These are phyloP conservation scores for Claviceps fusiformis DNA, from an alignment of 2,329 filamentous ascomycete genomes.

Conservation along the genomic window DNA sequence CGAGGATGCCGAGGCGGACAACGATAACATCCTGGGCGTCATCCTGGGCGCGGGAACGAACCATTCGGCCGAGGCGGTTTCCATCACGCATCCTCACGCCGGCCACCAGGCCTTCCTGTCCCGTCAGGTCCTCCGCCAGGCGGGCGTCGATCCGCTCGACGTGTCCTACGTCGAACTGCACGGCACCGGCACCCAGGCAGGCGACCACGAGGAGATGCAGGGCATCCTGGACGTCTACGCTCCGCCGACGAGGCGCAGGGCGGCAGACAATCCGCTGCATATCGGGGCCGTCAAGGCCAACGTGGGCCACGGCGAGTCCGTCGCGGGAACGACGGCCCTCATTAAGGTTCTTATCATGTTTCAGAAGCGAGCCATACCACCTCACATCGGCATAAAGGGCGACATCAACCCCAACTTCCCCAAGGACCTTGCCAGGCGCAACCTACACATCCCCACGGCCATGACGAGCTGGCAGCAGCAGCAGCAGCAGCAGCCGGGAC, in stretches of 20 bases:
- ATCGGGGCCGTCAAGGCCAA: conserved; percentile 53
- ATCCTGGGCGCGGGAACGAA: conserved; percentile 67
- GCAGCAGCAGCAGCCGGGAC: no score
- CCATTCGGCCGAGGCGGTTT: conserved; percentile 67
- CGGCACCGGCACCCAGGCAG: conserved; percentile 80
- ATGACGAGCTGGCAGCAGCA: conserved; percentile 31
- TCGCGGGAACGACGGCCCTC: conserved; percentile 47
- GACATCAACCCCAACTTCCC: conserved; percentile 48
- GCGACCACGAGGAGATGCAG: conserved; percentile 72
- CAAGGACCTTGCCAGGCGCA: conserved; percentile 39
- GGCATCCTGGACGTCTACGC: conserved; percentile 52
- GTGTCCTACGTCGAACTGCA: conserved; percentile 85
- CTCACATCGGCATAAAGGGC: conserved; percentile 54
- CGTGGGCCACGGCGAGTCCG: conserved; percentile 48
- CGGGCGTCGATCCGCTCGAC: conserved; percentile 61
- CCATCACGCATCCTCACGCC: conserved; percentile 72
- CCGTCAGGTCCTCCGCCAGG: conserved; percentile 52
- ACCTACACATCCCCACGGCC: conserved; percentile 44
- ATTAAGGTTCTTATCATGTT: conserved; percentile 54
- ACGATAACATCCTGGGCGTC: conserved; percentile 64
- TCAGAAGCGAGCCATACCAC: conserved; percentile 47
- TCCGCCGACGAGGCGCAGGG: conserved; percentile 29
- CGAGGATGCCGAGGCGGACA: conserved; percentile 62
- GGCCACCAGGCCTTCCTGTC: conserved; percentile 60
- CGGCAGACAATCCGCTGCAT: conserved; percentile 37